Evolutionary conservation across 768 basidiomycete species (phyloP).

Genomic region (Pleurotus djamor): DNA sequence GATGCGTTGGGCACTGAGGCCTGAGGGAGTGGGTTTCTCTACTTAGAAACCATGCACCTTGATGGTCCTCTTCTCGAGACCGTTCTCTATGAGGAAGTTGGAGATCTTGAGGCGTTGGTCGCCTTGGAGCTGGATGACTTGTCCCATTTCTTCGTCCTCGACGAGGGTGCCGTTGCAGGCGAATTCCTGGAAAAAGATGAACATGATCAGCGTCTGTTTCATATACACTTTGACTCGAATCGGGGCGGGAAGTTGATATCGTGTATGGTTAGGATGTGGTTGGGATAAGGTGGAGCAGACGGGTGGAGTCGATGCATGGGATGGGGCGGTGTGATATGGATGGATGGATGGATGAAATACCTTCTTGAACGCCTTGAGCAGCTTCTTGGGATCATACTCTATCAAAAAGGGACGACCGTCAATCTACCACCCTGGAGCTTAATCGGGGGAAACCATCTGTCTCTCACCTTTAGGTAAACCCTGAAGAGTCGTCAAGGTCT

Average conservation of each 20-base stretch:
- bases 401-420: constrained; percentile 8
- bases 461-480: constrained; percentile 84
- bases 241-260: too few species aligned
- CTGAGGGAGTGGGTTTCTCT: background rate
- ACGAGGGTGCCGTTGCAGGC: constrained; percentile 98
- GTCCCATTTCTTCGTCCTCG: constrained; percentile 92
- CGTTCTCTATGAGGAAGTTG: constrained; percentile 82
- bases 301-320: too few species aligned
- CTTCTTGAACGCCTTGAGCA: constrained; percentile 99
- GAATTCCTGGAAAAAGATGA: constrained; percentile 65
- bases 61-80: constrained; percentile 73
- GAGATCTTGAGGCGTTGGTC: constrained; percentile 94
- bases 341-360: constrained; percentile 30
- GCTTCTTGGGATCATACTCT: constrained; percentile 98
- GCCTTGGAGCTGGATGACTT: constrained; percentile 98
- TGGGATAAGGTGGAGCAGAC: too few species aligned
- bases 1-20: too few species aligned
- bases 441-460: background rate
- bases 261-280: too few species aligned
- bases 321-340: background rate
- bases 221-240: background rate
- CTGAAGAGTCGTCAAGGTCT: constrained; percentile 97
- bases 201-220: constrained; percentile 3
- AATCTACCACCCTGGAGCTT: constrained; percentile 5
- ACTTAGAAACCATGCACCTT: constrained; percentile 87